Percentiles rank a stretch among this genome's conserved stretches.
Conservation (phyloP, 2,329 filamentous ascomycete species). For the Hypoxylon sp. region DNA sequence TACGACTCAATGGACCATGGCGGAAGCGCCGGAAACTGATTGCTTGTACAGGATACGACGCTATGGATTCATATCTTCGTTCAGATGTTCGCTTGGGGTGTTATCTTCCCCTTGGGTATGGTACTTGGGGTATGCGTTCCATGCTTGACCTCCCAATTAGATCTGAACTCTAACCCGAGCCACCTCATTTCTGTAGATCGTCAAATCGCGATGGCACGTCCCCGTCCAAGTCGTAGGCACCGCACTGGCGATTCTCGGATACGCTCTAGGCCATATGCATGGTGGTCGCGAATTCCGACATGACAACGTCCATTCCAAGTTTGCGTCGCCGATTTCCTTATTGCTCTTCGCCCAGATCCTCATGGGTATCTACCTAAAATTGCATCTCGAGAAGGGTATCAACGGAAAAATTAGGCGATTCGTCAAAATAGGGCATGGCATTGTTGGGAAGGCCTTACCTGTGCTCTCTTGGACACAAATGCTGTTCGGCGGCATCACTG, state of each 20-base stretch:
- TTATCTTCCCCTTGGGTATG: constrained; percentile 96
- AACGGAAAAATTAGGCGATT: constrained; percentile 81
- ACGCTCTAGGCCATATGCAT: constrained; percentile 92
- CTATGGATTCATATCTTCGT: constrained; percentile 96
- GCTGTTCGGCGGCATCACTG: constrained; percentile 94
- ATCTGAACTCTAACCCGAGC: constrained; percentile 37
- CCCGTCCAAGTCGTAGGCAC: constrained; percentile 85
- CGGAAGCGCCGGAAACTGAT: constrained; percentile 54
- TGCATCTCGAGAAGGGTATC: constrained; percentile 89
- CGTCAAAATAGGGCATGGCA: constrained; percentile 80
- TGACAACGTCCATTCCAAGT: constrained; percentile 83
- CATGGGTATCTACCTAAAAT: constrained; percentile 87
- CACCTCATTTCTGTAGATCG: constrained; percentile 71
- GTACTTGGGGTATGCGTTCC: constrained; percentile 81
- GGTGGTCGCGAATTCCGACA: constrained; percentile 86
- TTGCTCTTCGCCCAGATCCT: constrained; percentile 82
- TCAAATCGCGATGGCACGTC: constrained; percentile 94
- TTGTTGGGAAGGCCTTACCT: constrained; percentile 90
- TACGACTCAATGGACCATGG: constrained; percentile 25
- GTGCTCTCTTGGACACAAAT: constrained; percentile 92
- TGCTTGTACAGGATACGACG: constrained; percentile 75
- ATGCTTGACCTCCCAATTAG: not conserved
- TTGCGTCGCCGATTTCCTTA: constrained; percentile 85
- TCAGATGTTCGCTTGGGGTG: constrained; percentile 88
- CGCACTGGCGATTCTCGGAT: constrained; percentile 83